Evolutionary conservation across 352 stramenopile species (phyloP).

Genomic region (Phytophthora palmivora): DNA sequence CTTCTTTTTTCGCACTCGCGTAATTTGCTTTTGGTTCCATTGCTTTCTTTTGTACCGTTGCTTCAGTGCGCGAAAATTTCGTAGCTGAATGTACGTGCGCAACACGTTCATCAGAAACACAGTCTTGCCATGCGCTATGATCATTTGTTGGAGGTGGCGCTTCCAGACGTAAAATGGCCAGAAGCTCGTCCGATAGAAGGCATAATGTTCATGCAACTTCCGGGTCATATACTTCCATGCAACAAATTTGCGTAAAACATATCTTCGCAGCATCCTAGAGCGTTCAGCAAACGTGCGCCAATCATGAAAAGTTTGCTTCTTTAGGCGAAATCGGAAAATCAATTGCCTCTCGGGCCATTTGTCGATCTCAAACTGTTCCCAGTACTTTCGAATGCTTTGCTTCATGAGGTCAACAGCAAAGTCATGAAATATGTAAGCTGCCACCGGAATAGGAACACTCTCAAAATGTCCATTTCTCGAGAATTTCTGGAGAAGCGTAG

Average conservation of each 20-base stretch:
- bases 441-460: slow-evolving; percentile 47
- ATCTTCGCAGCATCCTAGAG: slow-evolving; percentile 37
- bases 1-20: slow-evolving; percentile 37
- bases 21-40: slow-evolving; percentile 42
- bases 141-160: slow-evolving; percentile 69
- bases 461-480: slow-evolving; percentile 85
- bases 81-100: slow-evolving; percentile 63
- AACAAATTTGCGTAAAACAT: slow-evolving; percentile 68
- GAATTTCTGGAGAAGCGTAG: slow-evolving; percentile 78
- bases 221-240: slow-evolving; percentile 66
- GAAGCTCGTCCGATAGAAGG: slow-evolving; percentile 69
- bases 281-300: slow-evolving; percentile 60
- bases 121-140: slow-evolving; percentile 68
- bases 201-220: slow-evolving; percentile 56
- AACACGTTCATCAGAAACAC: slow-evolving; percentile 62
- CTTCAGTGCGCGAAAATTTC: slow-evolving; percentile 61
- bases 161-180: slow-evolving; percentile 89
- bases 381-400: slow-evolving; percentile 47
- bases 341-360: slow-evolving; percentile 66
- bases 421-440: slow-evolving; percentile 68
- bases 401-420: slow-evolving; percentile 61
- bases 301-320: slow-evolving; percentile 57
- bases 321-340: slow-evolving; percentile 66
- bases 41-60: slow-evolving; percentile 36
- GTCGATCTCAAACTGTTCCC: slow-evolving; percentile 48